These are phyloP conservation scores for Phialophora verrucosa DNA, from an alignment of 2,329 filamentous ascomycete genomes.

Conservation along the genomic window DNA sequence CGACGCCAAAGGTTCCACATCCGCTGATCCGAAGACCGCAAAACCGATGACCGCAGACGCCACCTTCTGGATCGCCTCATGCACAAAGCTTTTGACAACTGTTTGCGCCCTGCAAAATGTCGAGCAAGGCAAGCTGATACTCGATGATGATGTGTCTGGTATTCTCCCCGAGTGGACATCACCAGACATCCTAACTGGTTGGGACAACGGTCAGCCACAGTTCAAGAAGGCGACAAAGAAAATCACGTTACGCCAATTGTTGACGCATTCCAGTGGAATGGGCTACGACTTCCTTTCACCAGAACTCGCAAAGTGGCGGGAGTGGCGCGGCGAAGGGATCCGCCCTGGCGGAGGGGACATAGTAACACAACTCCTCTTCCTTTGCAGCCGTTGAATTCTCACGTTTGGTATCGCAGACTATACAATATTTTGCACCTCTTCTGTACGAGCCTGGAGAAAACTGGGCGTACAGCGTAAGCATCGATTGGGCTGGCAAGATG, in stretches of 20 bases:
- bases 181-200: conserved; percentile 57
- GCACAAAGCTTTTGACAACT: conserved; percentile 56
- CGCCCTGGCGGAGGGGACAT: conserved; percentile 11
- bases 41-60: conserved; percentile 31
- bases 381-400: neutral
- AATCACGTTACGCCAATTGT: conserved; percentile 35
- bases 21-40: conserved; percentile 21
- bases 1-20: conserved; percentile 24
- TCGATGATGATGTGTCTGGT: conserved; percentile 54
- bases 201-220: conserved; percentile 46
- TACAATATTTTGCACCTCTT: conserved; percentile 21
- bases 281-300: conserved; percentile 33
- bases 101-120: conserved; percentile 63
- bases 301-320: conserved; percentile 31
- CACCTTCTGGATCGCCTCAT: conserved; percentile 40
- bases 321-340: conserved; percentile 11
- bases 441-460: conserved; percentile 54
- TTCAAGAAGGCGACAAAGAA: conserved; percentile 38
- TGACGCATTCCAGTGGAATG: conserved; percentile 35
- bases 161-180: conserved; percentile 57
- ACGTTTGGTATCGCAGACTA: conserved; percentile 1
- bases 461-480: conserved; percentile 58
- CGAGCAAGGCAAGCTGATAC: conserved; percentile 56
- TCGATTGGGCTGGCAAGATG: conserved; percentile 59
- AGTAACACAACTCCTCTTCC: conserved; percentile 1